Conservation (phyloP, 2,329 filamentous ascomycete species). For the Achaetomium macrosporum region DNA sequence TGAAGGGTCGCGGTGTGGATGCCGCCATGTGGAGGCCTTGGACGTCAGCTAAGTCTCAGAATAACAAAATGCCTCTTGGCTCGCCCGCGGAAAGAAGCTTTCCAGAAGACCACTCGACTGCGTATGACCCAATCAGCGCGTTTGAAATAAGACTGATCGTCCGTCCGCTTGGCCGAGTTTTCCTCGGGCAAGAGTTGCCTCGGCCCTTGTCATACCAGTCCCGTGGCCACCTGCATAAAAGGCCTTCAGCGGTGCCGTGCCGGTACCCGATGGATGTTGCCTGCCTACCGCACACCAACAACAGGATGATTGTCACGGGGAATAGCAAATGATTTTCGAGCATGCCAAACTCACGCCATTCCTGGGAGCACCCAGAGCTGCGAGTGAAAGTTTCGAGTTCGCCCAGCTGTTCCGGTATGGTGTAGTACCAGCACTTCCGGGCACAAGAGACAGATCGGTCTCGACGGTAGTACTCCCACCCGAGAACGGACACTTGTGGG, state of each 20-base stretch:
- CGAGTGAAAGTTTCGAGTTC: neutral
- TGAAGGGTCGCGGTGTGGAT: neutral
- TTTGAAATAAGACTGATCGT: neutral
- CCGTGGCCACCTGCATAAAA: slow-evolving; percentile 1
- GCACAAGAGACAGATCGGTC: too few species aligned
- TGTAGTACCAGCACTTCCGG: too few species aligned
- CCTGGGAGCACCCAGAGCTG: neutral
- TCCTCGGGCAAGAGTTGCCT: slow-evolving; percentile 11
- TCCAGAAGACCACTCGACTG: slow-evolving; percentile 13
- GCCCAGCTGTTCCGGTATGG: neutral
- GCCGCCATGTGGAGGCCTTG: neutral
- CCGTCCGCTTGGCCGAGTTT: slow-evolving; percentile 3
- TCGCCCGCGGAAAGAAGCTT: slow-evolving; percentile 14
- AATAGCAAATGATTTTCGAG: neutral
- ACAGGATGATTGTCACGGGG: neutral
- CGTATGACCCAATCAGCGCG: too few species aligned
- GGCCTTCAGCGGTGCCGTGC: slow-evolving; percentile 1
- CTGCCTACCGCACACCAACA: neutral
- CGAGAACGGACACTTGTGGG: neutral
- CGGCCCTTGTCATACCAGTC: neutral
- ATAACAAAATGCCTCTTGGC: slow-evolving; percentile 3
- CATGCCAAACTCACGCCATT: neutral
- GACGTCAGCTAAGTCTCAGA: neutral
- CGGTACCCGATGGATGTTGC: slow-evolving; percentile 2
- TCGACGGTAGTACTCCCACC: too few species aligned